These are phyloP conservation scores for Lophiotrema nucula DNA, from an alignment of 495 filamentous ascomycete genomes.

Conservation along the genomic window DNA sequence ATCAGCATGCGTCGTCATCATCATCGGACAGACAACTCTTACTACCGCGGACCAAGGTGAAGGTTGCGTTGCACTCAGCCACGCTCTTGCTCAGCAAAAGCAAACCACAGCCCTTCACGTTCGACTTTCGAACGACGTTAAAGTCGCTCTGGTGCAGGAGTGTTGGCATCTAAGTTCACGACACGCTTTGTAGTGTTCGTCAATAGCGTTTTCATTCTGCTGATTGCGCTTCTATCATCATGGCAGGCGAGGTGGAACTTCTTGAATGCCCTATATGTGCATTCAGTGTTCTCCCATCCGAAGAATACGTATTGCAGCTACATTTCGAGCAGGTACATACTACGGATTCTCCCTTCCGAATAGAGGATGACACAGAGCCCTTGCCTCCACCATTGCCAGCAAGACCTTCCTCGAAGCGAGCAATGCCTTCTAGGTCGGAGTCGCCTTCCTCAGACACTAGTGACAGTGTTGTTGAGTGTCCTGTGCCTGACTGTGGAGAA, in stretches of 20 bases:
- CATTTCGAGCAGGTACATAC: constrained; percentile 61
- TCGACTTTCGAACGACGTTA: no score
- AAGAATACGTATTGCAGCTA: constrained; percentile 50
- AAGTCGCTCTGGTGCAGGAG: no score
- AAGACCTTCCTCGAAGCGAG: constrained; percentile 15
- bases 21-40: no score
- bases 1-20: constrained; percentile 15
- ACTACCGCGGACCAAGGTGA: no score
- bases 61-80: constrained; percentile 14
- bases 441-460: constrained; percentile 37
- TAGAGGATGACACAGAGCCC: constrained; percentile 37
- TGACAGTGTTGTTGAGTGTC: constrained; percentile 62
- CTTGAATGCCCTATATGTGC: constrained; percentile 55
- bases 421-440: constrained; percentile 7
- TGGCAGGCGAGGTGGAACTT: constrained; percentile 9
- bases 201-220: no score
- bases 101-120: no score
- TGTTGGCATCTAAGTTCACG: no score
- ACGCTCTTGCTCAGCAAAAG: background rate
- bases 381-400: constrained; percentile 15
- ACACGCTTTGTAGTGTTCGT: no score
- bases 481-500: constrained; percentile 71
- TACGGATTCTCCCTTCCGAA: constrained; percentile 55
- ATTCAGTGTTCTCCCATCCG: constrained; percentile 46
- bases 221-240: no score